Conservation (phyloP, 345 rosid species). For the Bretschneidera sinensis region DNA sequence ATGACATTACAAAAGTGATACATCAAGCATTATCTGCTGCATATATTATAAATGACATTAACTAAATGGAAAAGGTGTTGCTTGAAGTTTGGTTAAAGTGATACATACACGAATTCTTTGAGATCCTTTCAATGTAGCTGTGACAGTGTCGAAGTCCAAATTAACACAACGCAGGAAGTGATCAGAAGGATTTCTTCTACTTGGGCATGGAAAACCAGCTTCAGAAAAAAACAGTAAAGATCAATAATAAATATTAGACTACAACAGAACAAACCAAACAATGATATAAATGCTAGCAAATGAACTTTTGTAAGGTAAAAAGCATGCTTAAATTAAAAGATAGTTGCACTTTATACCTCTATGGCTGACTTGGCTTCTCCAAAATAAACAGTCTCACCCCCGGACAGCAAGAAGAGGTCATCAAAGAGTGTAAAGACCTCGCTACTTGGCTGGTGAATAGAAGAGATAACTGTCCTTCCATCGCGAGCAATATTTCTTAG, state of each 20-base stretch:
- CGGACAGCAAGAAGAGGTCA: slow-evolving; percentile 63
- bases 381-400: slow-evolving; percentile 65
- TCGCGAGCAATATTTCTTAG: slow-evolving; percentile 59
- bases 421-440: slow-evolving; percentile 75
- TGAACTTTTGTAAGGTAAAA: background rate
- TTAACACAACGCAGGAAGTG: slow-evolving; percentile 76
- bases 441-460: slow-evolving; percentile 78
- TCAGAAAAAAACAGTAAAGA: slow-evolving; percentile 60
- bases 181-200: slow-evolving; percentile 69
- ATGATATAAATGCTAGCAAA: background rate
- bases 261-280: background rate
- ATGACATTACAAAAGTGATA: too few relatives aligned
- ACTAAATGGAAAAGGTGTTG: too few relatives aligned
- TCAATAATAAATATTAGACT: background rate
- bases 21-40: too few relatives aligned
- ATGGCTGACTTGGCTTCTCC: slow-evolving; percentile 63
- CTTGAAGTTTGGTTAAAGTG: background rate
- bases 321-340: background rate
- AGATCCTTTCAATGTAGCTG: slow-evolving; percentile 62
- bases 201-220: slow-evolving; percentile 76
- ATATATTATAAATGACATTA: too few relatives aligned
- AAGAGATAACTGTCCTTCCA: slow-evolving; percentile 57
- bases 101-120: slow-evolving; percentile 48
- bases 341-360: slow-evolving; percentile 33
- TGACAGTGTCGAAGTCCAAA: slow-evolving; percentile 62